These are phyloP conservation scores for Apodospora peruviana DNA, from an alignment of 495 filamentous ascomycete species.

Conservation along the genomic window DNA sequence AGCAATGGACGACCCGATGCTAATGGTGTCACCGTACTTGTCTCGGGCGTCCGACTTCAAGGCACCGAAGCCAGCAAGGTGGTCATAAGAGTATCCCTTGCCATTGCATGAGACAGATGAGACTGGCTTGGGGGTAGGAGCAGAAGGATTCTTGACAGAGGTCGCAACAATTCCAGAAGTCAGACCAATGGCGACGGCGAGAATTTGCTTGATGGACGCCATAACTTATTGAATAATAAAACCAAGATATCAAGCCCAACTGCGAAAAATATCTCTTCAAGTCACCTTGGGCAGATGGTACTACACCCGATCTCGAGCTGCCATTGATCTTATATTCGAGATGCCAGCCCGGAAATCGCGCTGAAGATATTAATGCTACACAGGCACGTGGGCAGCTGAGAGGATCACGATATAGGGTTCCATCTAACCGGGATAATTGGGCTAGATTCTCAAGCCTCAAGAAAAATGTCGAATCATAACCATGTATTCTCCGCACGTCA, in stretches of 20 bases:
- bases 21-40: slow-evolving; percentile 69
- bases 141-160: neutral
- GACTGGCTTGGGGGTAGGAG: neutral
- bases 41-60: slow-evolving; percentile 56
- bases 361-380: neutral
- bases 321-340: neutral
- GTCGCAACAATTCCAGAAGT: neutral
- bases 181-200: neutral
- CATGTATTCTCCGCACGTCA: neutral
- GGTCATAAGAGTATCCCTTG: slow-evolving; percentile 59
- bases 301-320: neutral
- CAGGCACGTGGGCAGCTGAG: neutral
- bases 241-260: neutral
- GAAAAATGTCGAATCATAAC: neutral
- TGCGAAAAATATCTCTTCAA: neutral
- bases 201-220: neutral
- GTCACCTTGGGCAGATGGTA: neutral
- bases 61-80: slow-evolving; percentile 64
- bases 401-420: neutral
- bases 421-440: neutral
- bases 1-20: slow-evolving; percentile 63
- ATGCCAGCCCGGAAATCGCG: neutral
- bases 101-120: slow-evolving; percentile 46
- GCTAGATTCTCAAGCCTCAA: neutral
- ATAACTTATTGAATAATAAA: neutral